Evolutionary conservation across 192 early-diverging fungal genomes (phyloP).

Genomic region (Jimgerdemannia flammicorona): DNA sequence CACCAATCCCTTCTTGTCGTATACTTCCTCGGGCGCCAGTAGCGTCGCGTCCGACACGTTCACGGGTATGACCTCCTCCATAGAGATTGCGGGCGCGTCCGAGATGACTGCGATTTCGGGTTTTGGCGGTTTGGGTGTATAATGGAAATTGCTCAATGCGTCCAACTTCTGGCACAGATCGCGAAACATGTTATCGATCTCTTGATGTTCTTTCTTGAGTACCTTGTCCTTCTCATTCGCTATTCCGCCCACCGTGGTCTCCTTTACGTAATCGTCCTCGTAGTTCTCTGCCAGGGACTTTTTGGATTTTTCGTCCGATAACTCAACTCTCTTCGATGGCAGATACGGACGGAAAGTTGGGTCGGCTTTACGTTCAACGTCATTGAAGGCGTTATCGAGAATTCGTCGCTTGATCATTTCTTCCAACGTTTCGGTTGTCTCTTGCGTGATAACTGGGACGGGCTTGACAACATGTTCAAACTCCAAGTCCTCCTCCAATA

Average conservation of each 20-base stretch:
- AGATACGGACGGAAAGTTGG: conserved; percentile 65
- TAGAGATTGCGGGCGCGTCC: conserved; percentile 79
- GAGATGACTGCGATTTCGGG: conserved; percentile 75
- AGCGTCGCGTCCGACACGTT: conserved; percentile 77
- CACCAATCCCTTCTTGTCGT: conserved; percentile 70
- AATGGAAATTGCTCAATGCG: conserved; percentile 93
- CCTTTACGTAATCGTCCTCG: conserved; percentile 83
- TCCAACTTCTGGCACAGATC: conserved; percentile 84
- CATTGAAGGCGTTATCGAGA: conserved; percentile 84
- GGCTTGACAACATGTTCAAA: conserved; percentile 90
- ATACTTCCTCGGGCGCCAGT: conserved; percentile 89
- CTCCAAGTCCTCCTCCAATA: conserved; percentile 91
- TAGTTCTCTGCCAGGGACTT: conserved; percentile 91
- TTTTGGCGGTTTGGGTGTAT: conserved; percentile 74
- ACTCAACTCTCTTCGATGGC: conserved; percentile 71
- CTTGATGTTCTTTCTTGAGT: conserved; percentile 73
- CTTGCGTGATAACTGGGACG: conserved; percentile 92
- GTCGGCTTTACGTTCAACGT: conserved; percentile 88
- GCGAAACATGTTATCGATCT: conserved; percentile 75
- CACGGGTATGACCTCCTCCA: conserved; percentile 95
- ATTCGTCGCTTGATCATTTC: conserved; percentile 94
- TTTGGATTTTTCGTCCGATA: conserved; percentile 81
- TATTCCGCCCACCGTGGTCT: conserved; percentile 41
- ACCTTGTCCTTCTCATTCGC: conserved; percentile 75
- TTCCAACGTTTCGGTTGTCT: conserved; percentile 81